These are phyloP conservation scores for Phlyctochytrium bullatum DNA, from an alignment of 192 early-diverging fungal species.

Conservation along the genomic window DNA sequence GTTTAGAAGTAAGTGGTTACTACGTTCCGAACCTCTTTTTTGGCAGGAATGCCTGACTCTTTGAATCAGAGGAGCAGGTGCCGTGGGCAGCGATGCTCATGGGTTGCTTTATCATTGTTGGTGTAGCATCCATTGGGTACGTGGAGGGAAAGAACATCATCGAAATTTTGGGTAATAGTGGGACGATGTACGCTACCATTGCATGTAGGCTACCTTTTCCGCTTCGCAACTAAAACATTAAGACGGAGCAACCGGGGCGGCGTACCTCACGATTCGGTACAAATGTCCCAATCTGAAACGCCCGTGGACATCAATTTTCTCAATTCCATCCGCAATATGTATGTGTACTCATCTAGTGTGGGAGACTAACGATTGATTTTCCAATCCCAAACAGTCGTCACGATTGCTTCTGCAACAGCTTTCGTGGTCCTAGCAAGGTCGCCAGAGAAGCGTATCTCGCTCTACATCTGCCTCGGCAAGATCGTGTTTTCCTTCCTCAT, in stretches of 20 bases:
- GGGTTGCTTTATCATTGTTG: constrained; percentile 7
- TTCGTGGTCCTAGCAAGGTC: neutral
- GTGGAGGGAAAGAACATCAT: constrained; percentile 1
- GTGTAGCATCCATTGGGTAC: neutral
- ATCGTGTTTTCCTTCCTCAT: constrained; percentile 1
- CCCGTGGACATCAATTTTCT: constrained; percentile 4
- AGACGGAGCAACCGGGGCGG: constrained; percentile 7
- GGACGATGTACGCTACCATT: constrained; percentile 5
- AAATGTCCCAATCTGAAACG: constrained; percentile 2
- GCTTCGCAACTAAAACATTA: neutral
- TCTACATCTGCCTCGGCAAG: constrained; percentile 4
- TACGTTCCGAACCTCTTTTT: no score
- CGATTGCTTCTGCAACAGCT: neutral
- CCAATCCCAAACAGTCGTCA: neutral
- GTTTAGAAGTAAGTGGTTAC: constrained; percentile 6
- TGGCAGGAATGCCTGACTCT: neutral
- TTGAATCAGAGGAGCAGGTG: constrained; percentile 4
- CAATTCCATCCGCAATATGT: constrained; percentile 9
- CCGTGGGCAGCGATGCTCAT: constrained; percentile 17
- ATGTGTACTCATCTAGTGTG: no score
- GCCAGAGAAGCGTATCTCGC: neutral
- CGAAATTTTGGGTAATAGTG: neutral
- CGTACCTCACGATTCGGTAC: constrained; percentile 11
- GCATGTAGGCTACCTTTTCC: neutral
- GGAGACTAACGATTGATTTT: no score